Percentiles rank a stretch among this genome's conserved stretches.
These are phyloP conservation scores for Talaromyces wortmannii DNA, from an alignment of 495 filamentous ascomycete species.

Conservation along the genomic window DNA sequence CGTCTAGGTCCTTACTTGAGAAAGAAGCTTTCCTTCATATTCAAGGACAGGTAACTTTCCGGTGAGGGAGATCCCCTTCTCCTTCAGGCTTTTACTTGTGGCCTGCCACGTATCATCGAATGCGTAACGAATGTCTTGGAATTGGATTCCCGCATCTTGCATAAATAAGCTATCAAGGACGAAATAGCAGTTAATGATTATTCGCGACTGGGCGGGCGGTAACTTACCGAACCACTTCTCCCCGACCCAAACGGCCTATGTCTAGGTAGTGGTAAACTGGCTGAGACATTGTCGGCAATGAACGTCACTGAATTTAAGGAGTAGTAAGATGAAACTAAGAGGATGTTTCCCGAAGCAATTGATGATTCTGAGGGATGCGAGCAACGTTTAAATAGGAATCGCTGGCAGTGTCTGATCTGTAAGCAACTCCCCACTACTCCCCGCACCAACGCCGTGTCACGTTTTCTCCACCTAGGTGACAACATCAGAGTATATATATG, in stretches of 20 bases:
- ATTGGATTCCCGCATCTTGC: conserved; percentile 33
- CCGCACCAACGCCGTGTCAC: no score
- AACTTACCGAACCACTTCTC: conserved; percentile 29
- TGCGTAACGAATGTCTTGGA: conserved; percentile 29
- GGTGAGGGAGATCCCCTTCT: conserved; percentile 24
- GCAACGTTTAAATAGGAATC: no score
- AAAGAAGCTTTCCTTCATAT: conserved; percentile 28
- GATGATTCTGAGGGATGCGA: no score
- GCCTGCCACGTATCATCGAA: conserved; percentile 28
- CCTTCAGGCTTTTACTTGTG: conserved; percentile 21
- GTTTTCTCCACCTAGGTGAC: no score
- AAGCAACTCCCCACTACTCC: no score
- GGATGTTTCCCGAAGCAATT: no score
- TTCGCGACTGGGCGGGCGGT: not conserved
- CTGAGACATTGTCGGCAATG: not conserved
- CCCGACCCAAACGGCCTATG: conserved; percentile 32
- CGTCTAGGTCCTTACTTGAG: conserved; percentile 16
- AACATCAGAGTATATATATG: no score
- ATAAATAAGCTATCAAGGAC: conserved; percentile 15
- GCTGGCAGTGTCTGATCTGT: no score
- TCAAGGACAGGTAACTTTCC: conserved; percentile 31
- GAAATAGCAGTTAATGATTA: not conserved
- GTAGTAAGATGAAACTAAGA: no score
- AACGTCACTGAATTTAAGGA: no score
- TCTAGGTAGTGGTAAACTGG: conserved; percentile 27